phyloP scores from a whole-genome alignment of 306 rosid genomes.

The Hylodesmum podocarpum region DNA sequence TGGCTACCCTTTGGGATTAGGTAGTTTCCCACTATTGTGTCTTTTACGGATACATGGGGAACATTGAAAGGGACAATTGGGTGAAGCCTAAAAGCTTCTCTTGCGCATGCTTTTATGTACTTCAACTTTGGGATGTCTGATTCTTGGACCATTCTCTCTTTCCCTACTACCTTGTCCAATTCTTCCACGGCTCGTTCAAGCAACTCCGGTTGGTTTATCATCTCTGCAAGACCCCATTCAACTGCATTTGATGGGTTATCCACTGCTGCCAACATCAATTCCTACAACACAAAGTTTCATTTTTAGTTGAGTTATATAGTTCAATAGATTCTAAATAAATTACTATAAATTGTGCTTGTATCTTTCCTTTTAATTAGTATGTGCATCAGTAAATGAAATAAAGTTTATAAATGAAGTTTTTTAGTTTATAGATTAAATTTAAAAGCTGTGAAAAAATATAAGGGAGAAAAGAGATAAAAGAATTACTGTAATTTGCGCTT shows the following conservation, averaged over 20 bases:
- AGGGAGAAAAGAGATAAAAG: neutral
- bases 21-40: conserved; percentile 37
- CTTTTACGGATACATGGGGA: conserved; percentile 31
- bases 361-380: neutral
- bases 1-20: conserved; percentile 49
- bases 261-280: conserved; percentile 28
- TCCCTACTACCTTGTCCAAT: neutral
- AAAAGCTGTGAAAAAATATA: no score
- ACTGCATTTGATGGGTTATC: conserved; percentile 44
- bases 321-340: neutral
- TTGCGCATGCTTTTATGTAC: conserved; percentile 25
- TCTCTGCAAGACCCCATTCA: conserved; percentile 12
- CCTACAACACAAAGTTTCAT: conserved; percentile 10
- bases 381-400: neutral
- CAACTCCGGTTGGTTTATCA: conserved; percentile 12
- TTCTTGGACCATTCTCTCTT: conserved; percentile 32
- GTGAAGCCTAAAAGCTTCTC: conserved; percentile 34
- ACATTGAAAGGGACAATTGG: conserved; percentile 31
- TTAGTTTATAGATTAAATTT: no score
- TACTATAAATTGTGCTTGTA: neutral
- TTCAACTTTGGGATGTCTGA: conserved; percentile 34
- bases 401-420: no score
- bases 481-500: conserved; percentile 33
- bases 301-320: neutral
- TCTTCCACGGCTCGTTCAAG: neutral